phyloP scores from a whole-genome alignment of 1,139 yeast species.

The Candida pseudoviswanathii region DNA sequence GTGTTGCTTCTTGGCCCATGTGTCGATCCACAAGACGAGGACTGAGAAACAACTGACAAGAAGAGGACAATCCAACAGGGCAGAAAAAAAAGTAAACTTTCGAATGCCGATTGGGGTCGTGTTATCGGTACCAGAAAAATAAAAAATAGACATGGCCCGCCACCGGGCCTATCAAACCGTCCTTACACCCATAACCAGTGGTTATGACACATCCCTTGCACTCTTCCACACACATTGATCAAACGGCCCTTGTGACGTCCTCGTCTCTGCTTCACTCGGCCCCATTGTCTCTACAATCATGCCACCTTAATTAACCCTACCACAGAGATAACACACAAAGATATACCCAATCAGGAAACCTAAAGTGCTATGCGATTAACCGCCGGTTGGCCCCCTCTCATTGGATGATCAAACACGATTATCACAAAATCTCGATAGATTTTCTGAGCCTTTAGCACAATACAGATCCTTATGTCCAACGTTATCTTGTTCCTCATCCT shows the following conservation, averaged over 20 bases:
- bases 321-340: not conserved
- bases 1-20: too few species aligned
- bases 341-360: not conserved
- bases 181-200: not conserved
- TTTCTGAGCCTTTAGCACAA: too few species aligned
- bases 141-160: not conserved
- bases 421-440: too few species aligned
- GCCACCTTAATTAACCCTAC: not conserved
- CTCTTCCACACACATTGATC: not conserved
- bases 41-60: too few species aligned
- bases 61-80: not conserved
- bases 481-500: too few species aligned
- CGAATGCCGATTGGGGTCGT: constrained; percentile 4
- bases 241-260: too few species aligned
- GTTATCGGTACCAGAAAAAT: not conserved
- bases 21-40: too few species aligned
- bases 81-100: not conserved
- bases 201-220: not conserved
- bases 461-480: too few species aligned
- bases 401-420: not conserved
- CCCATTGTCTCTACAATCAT: not conserved
- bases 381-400: not conserved
- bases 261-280: too few species aligned
- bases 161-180: constrained; percentile 6
- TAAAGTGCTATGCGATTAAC: not conserved